Percentiles rank a stretch among this genome's conserved stretches.
Evolutionary conservation across 257 asterid species (phyloP).

Genomic region (Nicotiana knightiana): DNA sequence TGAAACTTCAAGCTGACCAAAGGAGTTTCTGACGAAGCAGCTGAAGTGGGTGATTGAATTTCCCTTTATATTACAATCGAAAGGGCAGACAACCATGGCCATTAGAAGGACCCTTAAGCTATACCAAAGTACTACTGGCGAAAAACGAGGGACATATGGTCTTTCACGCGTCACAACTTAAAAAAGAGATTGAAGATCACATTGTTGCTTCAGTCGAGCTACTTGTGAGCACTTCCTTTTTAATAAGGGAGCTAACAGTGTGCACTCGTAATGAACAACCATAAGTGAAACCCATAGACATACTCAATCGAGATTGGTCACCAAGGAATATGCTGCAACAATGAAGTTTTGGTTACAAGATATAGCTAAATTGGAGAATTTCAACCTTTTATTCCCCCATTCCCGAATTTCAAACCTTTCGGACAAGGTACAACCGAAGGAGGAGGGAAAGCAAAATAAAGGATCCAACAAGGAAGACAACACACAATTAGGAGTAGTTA

Average conservation of each 20-base stretch:
- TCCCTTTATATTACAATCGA: not conserved
- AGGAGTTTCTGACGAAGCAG: too few relatives aligned
- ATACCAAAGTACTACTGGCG: not conserved
- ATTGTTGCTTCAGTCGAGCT: not conserved
- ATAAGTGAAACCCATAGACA: not conserved
- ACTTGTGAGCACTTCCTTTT: not conserved
- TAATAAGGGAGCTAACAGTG: not conserved
- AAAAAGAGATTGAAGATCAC: not conserved
- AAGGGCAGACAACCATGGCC: not conserved
- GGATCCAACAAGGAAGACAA: not conserved
- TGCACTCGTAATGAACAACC: not conserved
- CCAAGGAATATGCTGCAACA: not conserved
- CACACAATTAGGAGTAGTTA: not conserved
- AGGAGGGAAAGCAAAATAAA: not conserved
- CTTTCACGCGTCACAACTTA: not conserved
- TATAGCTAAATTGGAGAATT: not conserved
- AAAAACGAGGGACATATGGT: not conserved
- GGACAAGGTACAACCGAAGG: not conserved
- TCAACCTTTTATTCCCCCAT: not conserved
- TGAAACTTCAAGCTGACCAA: too few relatives aligned
- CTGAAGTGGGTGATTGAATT: too few relatives aligned
- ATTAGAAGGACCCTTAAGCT: not conserved
- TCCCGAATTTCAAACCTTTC: not conserved
- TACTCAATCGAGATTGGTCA: not conserved
- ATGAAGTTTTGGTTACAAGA: not conserved